Evolutionary conservation across 1,139 yeast species (phyloP).

Genomic region (Candida sanyaensis): DNA sequence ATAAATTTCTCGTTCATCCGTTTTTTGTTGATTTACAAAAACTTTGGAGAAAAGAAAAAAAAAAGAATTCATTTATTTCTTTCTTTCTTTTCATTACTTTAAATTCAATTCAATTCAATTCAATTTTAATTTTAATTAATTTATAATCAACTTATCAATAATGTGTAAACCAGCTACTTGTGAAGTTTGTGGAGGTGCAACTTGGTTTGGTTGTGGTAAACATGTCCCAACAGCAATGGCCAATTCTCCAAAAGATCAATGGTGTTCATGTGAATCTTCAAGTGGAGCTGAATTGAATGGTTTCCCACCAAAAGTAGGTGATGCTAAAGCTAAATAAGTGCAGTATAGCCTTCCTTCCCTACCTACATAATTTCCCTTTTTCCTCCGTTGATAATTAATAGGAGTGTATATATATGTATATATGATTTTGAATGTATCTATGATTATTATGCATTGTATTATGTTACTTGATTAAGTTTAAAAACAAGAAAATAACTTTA

Average conservation of each 20-base stretch:
- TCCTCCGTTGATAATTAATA: too few relatives aligned
- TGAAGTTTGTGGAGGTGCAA: slow-evolving; percentile 19
- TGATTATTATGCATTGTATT: too few relatives aligned
- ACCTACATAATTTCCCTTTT: too few relatives aligned
- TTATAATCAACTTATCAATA: neutral
- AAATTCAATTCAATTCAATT: neutral
- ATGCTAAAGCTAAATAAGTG: slow-evolving; percentile 13
- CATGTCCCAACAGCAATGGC: slow-evolving; percentile 46
- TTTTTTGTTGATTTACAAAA: too few relatives aligned
- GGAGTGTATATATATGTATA: too few relatives aligned
- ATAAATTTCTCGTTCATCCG: too few relatives aligned
- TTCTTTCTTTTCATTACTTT: neutral
- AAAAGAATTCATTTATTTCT: neutral
- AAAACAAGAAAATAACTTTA: too few relatives aligned
- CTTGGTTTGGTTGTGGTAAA: slow-evolving; percentile 52
- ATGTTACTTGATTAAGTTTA: too few relatives aligned
- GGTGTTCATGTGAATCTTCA: slow-evolving; percentile 32
- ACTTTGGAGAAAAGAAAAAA: too few relatives aligned
- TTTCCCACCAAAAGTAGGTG: slow-evolving; percentile 21
- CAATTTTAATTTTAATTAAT: neutral
- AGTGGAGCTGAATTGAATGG: slow-evolving; percentile 18
- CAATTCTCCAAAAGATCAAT: slow-evolving; percentile 30
- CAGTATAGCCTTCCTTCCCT: too few relatives aligned
- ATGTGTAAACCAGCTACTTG: slow-evolving; percentile 25
- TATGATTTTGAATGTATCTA: too few relatives aligned